Evolutionary conservation across 1,284 basidiomycete species (phyloP), one percentile per base, ranked within the genome.

Genomic region (Thelephora terrestris): DNA sequence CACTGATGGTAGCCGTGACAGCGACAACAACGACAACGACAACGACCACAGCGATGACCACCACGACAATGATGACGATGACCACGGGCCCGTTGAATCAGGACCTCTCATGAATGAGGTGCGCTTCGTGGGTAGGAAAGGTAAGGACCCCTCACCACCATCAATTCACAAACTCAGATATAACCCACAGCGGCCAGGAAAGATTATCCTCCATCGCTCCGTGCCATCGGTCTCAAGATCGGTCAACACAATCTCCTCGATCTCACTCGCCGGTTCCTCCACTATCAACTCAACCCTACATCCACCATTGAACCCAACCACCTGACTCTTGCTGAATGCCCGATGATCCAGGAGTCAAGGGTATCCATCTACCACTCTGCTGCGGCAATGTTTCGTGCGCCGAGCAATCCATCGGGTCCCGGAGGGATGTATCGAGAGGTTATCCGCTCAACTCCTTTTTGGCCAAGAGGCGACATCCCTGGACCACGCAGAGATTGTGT

Each of bases 391-490:
- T 52, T 2, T 25, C 21, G 44, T 24, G 52, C 54, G 0, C 50
- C 54, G 0, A 52, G 50, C n/a, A 52, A 55, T 27, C 43, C 21
- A 0, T 50, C 36, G 4, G 50, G 52, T 2, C 7, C 21, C 3
- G 23, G 35, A 0, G 54, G 50, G 2, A 55, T 55, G 54, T 27
- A 34, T 4, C 42, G 44, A 3, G 52, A 55, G 34, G 34, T 18
- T 24, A 55, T 55, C 7, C 50, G 54, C 1, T 25, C 50, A 5
- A 36, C 18, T 4, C 47, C 46, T 6, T 44, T 48, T 1, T 55
- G 54, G 54, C n/a, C n/a, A n/a, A n/a, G n/a, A n/a, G n/a, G n/a
- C n/a, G n/a, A n/a, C n/a, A n/a, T n/a, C n/a, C n/a, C n/a, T n/a
- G n/a, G n/a, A n/a, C n/a, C n/a, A n/a, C n/a, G n/a, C n/a, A n/a